Conservation (phyloP, 805 yeast genomes). For the Maudiozyma pseudohumilis region DNA sequence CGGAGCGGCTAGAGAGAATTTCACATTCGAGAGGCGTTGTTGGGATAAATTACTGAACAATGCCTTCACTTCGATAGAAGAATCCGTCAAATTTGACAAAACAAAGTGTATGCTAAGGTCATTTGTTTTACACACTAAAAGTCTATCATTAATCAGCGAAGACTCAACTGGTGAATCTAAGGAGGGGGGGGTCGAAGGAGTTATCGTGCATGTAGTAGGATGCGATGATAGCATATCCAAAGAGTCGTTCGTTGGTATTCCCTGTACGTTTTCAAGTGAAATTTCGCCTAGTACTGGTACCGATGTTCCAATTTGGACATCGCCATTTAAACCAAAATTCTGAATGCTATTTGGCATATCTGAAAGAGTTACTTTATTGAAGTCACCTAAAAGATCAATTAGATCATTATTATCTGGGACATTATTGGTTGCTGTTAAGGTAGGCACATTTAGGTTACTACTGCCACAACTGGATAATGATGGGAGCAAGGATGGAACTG, state of each 20-base stretch:
- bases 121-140: slow-evolving; percentile 33
- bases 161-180: slow-evolving; percentile 3
- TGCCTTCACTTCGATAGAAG: slow-evolving; percentile 35
- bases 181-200: slow-evolving; percentile 7
- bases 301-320: slow-evolving; percentile 30
- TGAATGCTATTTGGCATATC: slow-evolving; percentile 15
- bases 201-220: too few species aligned
- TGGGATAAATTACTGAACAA: slow-evolving; percentile 41
- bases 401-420: neutral
- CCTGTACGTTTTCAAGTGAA: too few species aligned
- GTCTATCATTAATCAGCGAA: slow-evolving; percentile 15
- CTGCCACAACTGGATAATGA: too few species aligned
- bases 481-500: slow-evolving; percentile 5
- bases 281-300: too few species aligned
- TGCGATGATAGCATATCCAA: too few species aligned
- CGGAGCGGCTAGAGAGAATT: slow-evolving; percentile 61
- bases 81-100: slow-evolving; percentile 28
- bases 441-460: too few species aligned
- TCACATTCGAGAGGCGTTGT: slow-evolving; percentile 38
- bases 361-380: slow-evolving; percentile 24
- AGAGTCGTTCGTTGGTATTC: too few species aligned
- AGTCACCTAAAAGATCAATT: slow-evolving; percentile 40
- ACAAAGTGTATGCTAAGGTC: slow-evolving; percentile 40
- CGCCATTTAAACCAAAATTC: slow-evolving; percentile 14
- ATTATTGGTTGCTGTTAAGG: neutral